Evolutionary conservation across 2,329 filamentous ascomycete genomes (phyloP).

Genomic region (Lasiodiplodia sp.): DNA sequence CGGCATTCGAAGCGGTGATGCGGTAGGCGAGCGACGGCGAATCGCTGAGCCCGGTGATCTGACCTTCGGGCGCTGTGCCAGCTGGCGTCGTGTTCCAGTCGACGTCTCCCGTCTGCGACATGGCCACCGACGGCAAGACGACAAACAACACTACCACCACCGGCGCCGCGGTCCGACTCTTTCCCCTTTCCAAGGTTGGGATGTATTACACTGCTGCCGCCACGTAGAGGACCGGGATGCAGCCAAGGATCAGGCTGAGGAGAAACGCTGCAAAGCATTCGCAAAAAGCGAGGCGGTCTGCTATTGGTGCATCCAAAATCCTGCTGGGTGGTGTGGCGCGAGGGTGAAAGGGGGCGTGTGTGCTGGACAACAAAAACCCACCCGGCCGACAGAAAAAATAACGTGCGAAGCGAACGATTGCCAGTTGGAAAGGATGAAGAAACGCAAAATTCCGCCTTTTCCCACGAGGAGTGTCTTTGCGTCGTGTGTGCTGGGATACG

Average conservation of each 20-base stretch:
- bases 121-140: not conserved
- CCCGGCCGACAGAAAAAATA: too few species aligned
- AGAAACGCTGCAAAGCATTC: not conserved
- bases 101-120: not conserved
- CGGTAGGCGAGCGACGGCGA: conserved; percentile 11
- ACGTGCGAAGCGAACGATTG: not conserved
- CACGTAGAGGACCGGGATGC: not conserved
- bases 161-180: not conserved
- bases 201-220: not conserved
- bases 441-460: not conserved
- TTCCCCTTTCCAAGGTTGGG: not conserved
- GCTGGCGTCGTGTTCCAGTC: conserved; percentile 17
- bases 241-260: not conserved
- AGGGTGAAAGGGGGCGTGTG: not conserved
- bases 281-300: not conserved
- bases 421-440: not conserved
- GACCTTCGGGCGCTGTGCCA: not conserved
- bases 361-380: not conserved
- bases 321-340: not conserved
- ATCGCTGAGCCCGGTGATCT: conserved; percentile 10
- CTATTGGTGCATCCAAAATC: not conserved
- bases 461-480: not conserved
- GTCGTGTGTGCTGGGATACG: conserved; percentile 6
- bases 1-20: conserved; percentile 4
- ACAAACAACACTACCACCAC: not conserved